Evolutionary conservation across 2,329 filamentous ascomycete genomes (phyloP).

Genomic region (Tolypocladium album): DNA sequence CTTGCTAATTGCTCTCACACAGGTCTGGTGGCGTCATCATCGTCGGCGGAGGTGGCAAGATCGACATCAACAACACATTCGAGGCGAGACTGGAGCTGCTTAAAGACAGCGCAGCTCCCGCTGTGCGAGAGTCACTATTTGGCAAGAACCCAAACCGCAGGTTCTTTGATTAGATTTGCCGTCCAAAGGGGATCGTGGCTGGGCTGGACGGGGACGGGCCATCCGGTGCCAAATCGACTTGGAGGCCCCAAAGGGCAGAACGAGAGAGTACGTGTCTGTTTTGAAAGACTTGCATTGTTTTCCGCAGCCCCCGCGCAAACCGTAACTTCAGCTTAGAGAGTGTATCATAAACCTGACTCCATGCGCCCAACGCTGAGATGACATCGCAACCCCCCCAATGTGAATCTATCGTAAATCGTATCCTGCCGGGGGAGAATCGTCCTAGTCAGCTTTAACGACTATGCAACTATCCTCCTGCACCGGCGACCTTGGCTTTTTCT

Average conservation of each 20-base stretch:
- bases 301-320: conserved; percentile 11
- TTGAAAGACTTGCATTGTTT: conserved; percentile 13
- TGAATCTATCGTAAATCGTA: not conserved
- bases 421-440: not conserved
- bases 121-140: conserved; percentile 77
- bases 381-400: not conserved
- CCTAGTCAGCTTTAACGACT: conserved; percentile 8
- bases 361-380: not conserved
- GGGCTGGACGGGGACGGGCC: not conserved
- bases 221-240: not conserved
- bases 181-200: not conserved
- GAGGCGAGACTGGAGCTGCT: conserved; percentile 82
- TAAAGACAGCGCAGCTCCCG: conserved; percentile 74
- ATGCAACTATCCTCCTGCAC: conserved; percentile 8
- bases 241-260: not conserved
- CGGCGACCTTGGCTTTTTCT: conserved; percentile 12
- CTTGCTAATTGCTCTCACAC: conserved; percentile 11
- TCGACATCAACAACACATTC: conserved; percentile 97
- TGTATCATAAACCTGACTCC: conserved; percentile 15
- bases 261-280: conserved; percentile 4
- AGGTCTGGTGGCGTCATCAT: conserved; percentile 79
- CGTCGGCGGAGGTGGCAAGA: conserved; percentile 77
- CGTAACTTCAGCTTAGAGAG: conserved; percentile 20
- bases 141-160: conserved; percentile 92
- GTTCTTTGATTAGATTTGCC: conserved; percentile 72